Percentiles rank a stretch among this genome's conserved stretches.
These are phyloP conservation scores for Monilinia laxa DNA, from an alignment of 2,329 filamentous ascomycete genomes.

Conservation along the genomic window DNA sequence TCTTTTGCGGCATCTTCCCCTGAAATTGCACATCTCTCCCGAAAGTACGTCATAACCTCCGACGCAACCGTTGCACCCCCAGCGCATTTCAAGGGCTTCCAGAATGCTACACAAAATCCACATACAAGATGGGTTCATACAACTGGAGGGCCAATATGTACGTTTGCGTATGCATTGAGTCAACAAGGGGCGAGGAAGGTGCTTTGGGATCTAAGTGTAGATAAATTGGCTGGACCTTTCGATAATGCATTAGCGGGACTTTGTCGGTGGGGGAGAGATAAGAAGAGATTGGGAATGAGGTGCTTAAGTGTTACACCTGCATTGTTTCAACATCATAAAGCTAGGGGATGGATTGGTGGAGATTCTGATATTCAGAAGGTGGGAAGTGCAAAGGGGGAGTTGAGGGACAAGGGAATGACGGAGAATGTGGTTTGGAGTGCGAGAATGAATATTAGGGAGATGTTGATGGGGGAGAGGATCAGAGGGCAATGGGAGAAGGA, in stretches of 20 bases:
- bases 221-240: conserved; percentile 38
- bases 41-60: conserved; percentile 32
- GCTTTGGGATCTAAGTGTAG: conserved; percentile 56
- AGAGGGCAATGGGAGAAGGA: conserved; percentile 18
- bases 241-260: conserved; percentile 40
- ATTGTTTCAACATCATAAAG: conserved; percentile 22
- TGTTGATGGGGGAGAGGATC: conserved; percentile 16
- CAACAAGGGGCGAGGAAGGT: conserved; percentile 50
- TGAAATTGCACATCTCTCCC: conserved; percentile 18
- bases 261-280: conserved; percentile 15
- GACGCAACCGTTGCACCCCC: conserved; percentile 36
- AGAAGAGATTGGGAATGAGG: conserved; percentile 8
- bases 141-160: conserved; percentile 39
- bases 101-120: conserved; percentile 10
- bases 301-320: conserved; percentile 18
- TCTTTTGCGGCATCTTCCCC: not conserved
- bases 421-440: conserved; percentile 23
- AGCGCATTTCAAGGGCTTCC: conserved; percentile 24
- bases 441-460: conserved; percentile 18
- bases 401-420: conserved; percentile 20
- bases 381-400: not conserved
- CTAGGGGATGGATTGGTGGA: conserved; percentile 16
- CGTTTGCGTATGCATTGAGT: conserved; percentile 42
- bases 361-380: conserved; percentile 25
- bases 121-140: conserved; percentile 37